Evolutionary conservation across 2,329 filamentous ascomycete genomes (phyloP).

Genomic region (Pseudopithomyces chartarum): DNA sequence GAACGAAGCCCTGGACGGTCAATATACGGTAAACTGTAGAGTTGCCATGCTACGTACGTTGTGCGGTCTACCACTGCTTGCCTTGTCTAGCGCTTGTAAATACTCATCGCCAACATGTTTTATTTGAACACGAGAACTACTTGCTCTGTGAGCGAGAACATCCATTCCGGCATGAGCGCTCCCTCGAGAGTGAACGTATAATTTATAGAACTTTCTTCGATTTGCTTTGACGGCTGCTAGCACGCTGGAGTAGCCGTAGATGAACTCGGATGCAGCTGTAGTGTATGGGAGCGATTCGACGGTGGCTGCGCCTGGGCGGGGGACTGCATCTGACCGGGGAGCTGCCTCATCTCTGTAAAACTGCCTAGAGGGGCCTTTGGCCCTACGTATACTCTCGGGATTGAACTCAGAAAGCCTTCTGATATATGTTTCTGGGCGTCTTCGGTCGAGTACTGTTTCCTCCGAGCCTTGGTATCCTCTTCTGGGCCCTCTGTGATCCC

Average conservation of each 20-base stretch:
- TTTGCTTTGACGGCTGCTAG: constrained; percentile 74
- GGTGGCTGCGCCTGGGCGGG: neutral
- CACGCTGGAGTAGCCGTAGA: constrained; percentile 84
- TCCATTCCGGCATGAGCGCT: constrained; percentile 18
- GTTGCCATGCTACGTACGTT: constrained; percentile 57
- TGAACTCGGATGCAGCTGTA: constrained; percentile 86
- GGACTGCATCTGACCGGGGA: neutral
- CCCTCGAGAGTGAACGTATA: constrained; percentile 66
- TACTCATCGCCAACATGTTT: constrained; percentile 65
- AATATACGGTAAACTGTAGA: constrained; percentile 1
- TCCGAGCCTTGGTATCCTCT: neutral
- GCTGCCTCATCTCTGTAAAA: neutral
- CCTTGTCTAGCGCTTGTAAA: constrained; percentile 76
- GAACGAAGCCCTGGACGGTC: constrained; percentile 68
- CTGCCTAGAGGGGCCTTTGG: neutral
- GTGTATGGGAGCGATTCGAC: constrained; percentile 66
- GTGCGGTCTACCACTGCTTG: constrained; percentile 81
- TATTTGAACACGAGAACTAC: constrained; percentile 56
- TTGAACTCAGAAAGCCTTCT: neutral
- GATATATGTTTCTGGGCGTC: neutral
- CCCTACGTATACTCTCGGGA: neutral
- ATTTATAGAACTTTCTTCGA: constrained; percentile 76
- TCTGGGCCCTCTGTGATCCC: neutral
- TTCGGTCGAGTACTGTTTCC: neutral
- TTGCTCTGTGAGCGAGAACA: constrained; percentile 23